Evolutionary conservation across 805 yeast genomes (phyloP).

Genomic region (Yamadazyma akitaensis): DNA sequence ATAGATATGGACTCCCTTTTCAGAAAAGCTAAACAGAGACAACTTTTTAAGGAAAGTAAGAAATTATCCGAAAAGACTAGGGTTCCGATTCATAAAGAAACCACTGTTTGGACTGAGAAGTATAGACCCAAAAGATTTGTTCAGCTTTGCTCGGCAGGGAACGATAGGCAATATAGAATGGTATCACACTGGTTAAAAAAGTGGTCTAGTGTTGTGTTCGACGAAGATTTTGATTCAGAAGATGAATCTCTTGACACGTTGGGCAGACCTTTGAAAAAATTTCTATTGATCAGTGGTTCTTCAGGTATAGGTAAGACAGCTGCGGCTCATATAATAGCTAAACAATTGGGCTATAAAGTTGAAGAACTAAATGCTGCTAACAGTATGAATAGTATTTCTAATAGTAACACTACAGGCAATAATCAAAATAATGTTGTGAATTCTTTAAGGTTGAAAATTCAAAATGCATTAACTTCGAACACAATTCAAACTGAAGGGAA

Average conservation of each 20-base stretch:
- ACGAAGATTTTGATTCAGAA: slow-evolving; percentile 16
- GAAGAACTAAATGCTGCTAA: slow-evolving; percentile 79
- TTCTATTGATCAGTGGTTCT: slow-evolving; percentile 82
- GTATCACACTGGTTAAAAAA: slow-evolving; percentile 40
- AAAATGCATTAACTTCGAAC: slow-evolving; percentile 55
- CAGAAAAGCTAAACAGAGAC: slow-evolving; percentile 18
- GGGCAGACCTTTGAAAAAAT: slow-evolving; percentile 46
- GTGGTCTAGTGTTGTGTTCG: slow-evolving; percentile 35
- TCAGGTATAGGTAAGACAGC: slow-evolving; percentile 94
- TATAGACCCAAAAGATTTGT: slow-evolving; percentile 34
- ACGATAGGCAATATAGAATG: slow-evolving; percentile 37
- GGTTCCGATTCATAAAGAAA: slow-evolving; percentile 4
- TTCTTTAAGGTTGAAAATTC: slow-evolving; percentile 33
- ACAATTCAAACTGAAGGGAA: slow-evolving; percentile 59
- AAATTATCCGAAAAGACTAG: slow-evolving; percentile 4
- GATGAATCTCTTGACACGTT: slow-evolving; percentile 21
- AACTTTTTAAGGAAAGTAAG: slow-evolving; percentile 16
- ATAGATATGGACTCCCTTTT: slow-evolving; percentile 20
- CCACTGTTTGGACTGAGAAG: slow-evolving; percentile 37
- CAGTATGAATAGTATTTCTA: slow-evolving; percentile 36
- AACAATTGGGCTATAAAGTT: slow-evolving; percentile 74
- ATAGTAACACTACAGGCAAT: slow-evolving; percentile 10
- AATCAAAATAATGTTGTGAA: slow-evolving; percentile 20
- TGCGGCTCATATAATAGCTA: slow-evolving; percentile 79
- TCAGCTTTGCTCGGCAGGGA: slow-evolving; percentile 43